These are phyloP conservation scores for Avena insularis DNA, from an alignment of 176 grass and related monocot genomes.

Conservation along the genomic window DNA sequence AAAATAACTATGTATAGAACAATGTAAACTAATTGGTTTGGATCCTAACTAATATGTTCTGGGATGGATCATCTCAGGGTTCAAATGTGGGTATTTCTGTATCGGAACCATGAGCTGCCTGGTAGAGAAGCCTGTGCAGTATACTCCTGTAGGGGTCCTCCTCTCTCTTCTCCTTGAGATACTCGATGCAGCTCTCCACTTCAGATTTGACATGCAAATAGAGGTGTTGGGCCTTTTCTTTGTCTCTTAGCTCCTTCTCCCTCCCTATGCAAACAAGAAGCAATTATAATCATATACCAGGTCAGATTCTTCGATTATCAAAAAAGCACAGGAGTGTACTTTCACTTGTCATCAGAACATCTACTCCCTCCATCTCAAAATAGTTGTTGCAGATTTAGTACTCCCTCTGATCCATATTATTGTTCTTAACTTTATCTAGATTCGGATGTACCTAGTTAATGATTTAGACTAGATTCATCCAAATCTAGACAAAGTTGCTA, in stretches of 20 bases:
- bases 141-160: constrained; percentile 84
- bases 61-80: constrained; percentile 50
- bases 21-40: constrained; percentile 35
- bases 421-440: too few relatives aligned
- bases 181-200: constrained; percentile 66
- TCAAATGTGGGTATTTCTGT: constrained; percentile 90
- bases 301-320: neutral
- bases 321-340: neutral
- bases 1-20: neutral
- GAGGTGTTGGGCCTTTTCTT: constrained; percentile 58
- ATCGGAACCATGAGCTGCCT: constrained; percentile 55
- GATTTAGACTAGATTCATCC: too few relatives aligned
- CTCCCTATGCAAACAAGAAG: constrained; percentile 52
- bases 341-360: neutral
- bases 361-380: too few relatives aligned
- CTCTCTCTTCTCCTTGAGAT: constrained; percentile 89
- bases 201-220: constrained; percentile 91
- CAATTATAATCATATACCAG: constrained; percentile 16
- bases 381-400: too few relatives aligned
- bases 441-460: too few relatives aligned
- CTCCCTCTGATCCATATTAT: too few relatives aligned
- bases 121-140: constrained; percentile 78
- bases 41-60: constrained; percentile 46
- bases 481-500: too few relatives aligned
- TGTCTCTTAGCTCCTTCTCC: constrained; percentile 68